Percentiles rank a stretch among this genome's conserved stretches.
Conservation (phyloP, 176 grass and related monocot species). For the Lolium rigidum region DNA sequence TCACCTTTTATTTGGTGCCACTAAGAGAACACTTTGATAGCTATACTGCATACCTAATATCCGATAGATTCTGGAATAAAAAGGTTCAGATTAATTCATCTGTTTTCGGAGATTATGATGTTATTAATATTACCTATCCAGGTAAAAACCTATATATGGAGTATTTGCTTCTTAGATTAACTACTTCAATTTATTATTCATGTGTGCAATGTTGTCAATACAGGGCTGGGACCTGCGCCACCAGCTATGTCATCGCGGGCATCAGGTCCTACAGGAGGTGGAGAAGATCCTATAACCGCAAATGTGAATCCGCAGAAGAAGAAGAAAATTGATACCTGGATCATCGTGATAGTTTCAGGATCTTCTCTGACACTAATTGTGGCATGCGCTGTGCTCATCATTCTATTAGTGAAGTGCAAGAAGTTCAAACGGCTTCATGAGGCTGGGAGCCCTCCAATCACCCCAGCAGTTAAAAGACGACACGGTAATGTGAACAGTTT, state of each 20-base stretch:
- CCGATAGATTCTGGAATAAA: slow-evolving; percentile 82
- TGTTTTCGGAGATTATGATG: slow-evolving; percentile 84
- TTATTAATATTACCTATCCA: slow-evolving; percentile 83
- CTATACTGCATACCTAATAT: slow-evolving; percentile 74
- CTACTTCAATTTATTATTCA: slow-evolving; percentile 18
- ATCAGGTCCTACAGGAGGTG: slow-evolving; percentile 40
- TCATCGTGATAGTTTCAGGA: slow-evolving; percentile 63
- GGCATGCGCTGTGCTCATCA: slow-evolving; percentile 55
- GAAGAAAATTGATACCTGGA: slow-evolving; percentile 74
- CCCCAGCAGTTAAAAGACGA: slow-evolving; percentile 64
- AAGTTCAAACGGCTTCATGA: slow-evolving; percentile 49
- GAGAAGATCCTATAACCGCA: slow-evolving; percentile 70
- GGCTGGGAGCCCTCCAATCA: slow-evolving; percentile 55
- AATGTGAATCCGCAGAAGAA: slow-evolving; percentile 49
- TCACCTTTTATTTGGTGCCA: slow-evolving; percentile 94
- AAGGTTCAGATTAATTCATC: slow-evolving; percentile 72
- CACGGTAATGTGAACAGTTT: slow-evolving; percentile 44
- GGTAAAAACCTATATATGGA: slow-evolving; percentile 54
- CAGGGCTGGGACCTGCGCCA: slow-evolving; percentile 71
- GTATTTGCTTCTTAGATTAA: slow-evolving; percentile 17
- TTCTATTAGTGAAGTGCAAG: slow-evolving; percentile 64
- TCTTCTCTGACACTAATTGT: slow-evolving; percentile 69
- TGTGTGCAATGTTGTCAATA: slow-evolving; percentile 27
- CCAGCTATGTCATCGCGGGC: slow-evolving; percentile 46
- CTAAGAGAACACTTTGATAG: slow-evolving; percentile 86